Conservation (phyloP, 2,329 filamentous ascomycete species). For the Hypoxylon sp. region DNA sequence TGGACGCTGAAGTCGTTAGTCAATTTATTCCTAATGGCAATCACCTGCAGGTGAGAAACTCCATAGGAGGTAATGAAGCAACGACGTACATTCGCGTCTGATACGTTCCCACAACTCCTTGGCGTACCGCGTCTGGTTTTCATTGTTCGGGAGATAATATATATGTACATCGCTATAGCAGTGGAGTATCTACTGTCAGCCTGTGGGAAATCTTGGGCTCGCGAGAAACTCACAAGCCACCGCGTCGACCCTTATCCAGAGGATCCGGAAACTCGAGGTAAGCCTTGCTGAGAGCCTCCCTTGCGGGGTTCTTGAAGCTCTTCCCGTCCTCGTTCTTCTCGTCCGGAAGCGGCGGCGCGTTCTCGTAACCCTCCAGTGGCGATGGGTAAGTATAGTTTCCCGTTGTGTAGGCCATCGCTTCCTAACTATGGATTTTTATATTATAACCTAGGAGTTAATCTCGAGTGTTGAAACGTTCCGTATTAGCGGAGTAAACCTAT, state of each 20-base stretch:
- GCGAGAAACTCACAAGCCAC: constrained; percentile 73
- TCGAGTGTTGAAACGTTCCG: background rate
- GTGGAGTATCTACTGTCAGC: background rate
- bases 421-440: background rate
- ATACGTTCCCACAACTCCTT: constrained; percentile 81
- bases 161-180: constrained; percentile 80
- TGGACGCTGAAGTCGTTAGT: constrained; percentile 50
- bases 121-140: constrained; percentile 74
- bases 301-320: constrained; percentile 75
- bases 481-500: background rate
- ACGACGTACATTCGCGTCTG: constrained; percentile 76
- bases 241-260: constrained; percentile 72
- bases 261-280: constrained; percentile 79
- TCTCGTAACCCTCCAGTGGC: constrained; percentile 69
- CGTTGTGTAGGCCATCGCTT: constrained; percentile 54
- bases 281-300: constrained; percentile 69
- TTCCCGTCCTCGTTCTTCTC: constrained; percentile 80
- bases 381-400: constrained; percentile 61
- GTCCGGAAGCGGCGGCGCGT: constrained; percentile 66
- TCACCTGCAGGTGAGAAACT: background rate
- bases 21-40: background rate
- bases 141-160: constrained; percentile 78
- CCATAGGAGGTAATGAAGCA: background rate
- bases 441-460: background rate
- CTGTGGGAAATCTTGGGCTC: background rate